These are phyloP conservation scores for Protoeuglena noctilucae DNA, from an alignment of 139 green algal genomes.

Conservation along the genomic window DNA sequence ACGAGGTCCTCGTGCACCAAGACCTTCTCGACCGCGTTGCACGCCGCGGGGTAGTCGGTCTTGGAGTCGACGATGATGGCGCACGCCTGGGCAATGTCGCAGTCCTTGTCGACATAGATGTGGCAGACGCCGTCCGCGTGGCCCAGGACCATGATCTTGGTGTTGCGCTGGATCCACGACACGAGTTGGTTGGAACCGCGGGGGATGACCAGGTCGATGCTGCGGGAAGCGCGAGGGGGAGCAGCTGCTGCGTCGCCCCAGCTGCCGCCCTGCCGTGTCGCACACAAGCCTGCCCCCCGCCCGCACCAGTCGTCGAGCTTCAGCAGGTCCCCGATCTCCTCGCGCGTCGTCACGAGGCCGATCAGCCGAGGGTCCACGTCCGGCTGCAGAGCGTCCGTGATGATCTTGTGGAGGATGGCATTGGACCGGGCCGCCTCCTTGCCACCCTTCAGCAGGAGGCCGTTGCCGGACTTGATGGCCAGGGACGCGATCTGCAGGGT, in stretches of 20 bases:
- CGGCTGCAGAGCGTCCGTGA: conserved; percentile 36
- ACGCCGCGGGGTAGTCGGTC: conserved; percentile 92
- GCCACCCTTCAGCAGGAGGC: conserved; percentile 89
- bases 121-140: conserved; percentile 98
- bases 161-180: conserved; percentile 73
- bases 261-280: background rate
- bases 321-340: conserved; percentile 84
- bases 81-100: conserved; percentile 34
- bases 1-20: conserved; percentile 39
- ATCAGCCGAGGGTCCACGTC: conserved; percentile 45
- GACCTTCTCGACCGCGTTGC: conserved; percentile 94
- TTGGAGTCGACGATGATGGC: conserved; percentile 72
- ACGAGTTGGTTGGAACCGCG: conserved; percentile 67
- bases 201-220: conserved; percentile 97
- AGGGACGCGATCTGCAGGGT: conserved; percentile 73
- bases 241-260: conserved; percentile 8
- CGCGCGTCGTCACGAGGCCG: conserved; percentile 64
- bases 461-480: conserved; percentile 66
- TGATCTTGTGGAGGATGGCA: conserved; percentile 60
- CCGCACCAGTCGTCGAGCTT: conserved; percentile 68
- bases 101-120: conserved; percentile 75
- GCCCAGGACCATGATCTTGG: conserved; percentile 91
- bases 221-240: too few species aligned
- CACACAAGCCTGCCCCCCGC: background rate
- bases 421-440: conserved; percentile 84